These are phyloP conservation scores for Schizosaccharomyces pombe DNA, from an alignment of 805 yeast genomes.

Conservation along the genomic window DNA sequence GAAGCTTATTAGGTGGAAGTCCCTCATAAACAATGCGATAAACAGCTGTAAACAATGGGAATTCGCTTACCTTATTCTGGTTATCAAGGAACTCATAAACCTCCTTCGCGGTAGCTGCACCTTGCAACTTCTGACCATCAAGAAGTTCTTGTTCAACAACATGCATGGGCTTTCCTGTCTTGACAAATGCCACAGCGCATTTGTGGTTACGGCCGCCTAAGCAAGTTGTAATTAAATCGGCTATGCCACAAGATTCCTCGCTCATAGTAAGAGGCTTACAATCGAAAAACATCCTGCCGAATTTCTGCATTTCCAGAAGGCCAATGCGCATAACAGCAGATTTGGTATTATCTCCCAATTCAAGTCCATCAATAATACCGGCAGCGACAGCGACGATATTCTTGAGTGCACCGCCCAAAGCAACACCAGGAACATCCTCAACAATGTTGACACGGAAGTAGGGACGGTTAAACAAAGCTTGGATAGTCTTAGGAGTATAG, in stretches of 20 bases:
- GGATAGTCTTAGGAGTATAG: slow-evolving; percentile 13
- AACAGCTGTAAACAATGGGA: slow-evolving; percentile 62
- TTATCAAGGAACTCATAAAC: slow-evolving; percentile 58
- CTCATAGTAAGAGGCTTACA: slow-evolving; percentile 57
- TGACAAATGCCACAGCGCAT: slow-evolving; percentile 22
- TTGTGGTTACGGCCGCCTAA: slow-evolving; percentile 91
- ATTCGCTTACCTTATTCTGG: slow-evolving; percentile 33
- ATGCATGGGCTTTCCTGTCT: slow-evolving; percentile 48
- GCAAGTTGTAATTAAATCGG: slow-evolving; percentile 95
- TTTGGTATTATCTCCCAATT: slow-evolving; percentile 98
- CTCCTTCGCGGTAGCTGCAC: slow-evolving; percentile 72
- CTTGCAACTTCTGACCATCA: slow-evolving; percentile 94
- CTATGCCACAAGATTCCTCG: slow-evolving; percentile 90
- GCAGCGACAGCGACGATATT: slow-evolving; percentile 90
- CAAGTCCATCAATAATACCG: slow-evolving; percentile 90
- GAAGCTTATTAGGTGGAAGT: slow-evolving; percentile 51
- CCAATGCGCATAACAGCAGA: slow-evolving; percentile 96
- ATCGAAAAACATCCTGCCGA: slow-evolving; percentile 59
- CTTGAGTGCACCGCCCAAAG: slow-evolving; percentile 90
- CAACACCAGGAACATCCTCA: slow-evolving; percentile 85
- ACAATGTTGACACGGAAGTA: slow-evolving; percentile 92
- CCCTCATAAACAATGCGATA: slow-evolving; percentile 62
- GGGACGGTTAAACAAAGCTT: slow-evolving; percentile 81
- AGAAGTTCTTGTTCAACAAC: slow-evolving; percentile 67
- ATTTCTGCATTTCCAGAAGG: slow-evolving; percentile 64